Conservation (phyloP, 768 basidiomycete species). For the Artomyces pyxidatus region DNA sequence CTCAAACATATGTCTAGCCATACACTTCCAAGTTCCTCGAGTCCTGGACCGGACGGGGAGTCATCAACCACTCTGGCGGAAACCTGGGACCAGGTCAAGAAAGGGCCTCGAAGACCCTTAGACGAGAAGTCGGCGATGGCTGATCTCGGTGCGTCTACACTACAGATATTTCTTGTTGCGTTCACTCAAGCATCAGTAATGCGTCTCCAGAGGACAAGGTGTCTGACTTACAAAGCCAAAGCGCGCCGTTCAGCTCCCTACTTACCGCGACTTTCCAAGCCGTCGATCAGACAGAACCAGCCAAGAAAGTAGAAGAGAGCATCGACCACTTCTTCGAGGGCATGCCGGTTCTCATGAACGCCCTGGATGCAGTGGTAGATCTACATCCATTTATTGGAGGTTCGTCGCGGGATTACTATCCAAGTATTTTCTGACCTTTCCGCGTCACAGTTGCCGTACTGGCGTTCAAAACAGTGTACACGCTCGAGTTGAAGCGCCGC, state of each 20-base stretch:
- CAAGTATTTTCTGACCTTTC: not conserved
- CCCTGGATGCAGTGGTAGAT: slow-evolving; percentile 21
- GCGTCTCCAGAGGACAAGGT: not conserved
- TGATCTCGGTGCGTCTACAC: not conserved
- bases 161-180: not conserved
- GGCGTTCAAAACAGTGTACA: slow-evolving; percentile 42
- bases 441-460: slow-evolving; percentile 32
- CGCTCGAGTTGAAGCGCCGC: slow-evolving; percentile 38
- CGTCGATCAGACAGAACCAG: slow-evolving; percentile 1
- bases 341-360: slow-evolving; percentile 21
- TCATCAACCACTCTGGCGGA: not conserved
- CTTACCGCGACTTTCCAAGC: not conserved
- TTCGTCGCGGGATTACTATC: slow-evolving; percentile 1
- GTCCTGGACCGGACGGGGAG: too few species aligned
- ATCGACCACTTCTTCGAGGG: slow-evolving; percentile 19
- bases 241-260: not conserved
- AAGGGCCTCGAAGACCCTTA: not conserved
- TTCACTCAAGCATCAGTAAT: not conserved
- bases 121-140: not conserved
- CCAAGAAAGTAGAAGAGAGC: slow-evolving; percentile 9
- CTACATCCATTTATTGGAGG: slow-evolving; percentile 23
- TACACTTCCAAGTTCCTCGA: too few species aligned
- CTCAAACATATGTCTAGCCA: too few species aligned
- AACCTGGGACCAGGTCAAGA: not conserved
- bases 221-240: not conserved